Evolutionary conservation across 139 green algal species (phyloP), one percentile per base, ranked within the genome.

Genomic region (Chlamydomonas sp.): DNA sequence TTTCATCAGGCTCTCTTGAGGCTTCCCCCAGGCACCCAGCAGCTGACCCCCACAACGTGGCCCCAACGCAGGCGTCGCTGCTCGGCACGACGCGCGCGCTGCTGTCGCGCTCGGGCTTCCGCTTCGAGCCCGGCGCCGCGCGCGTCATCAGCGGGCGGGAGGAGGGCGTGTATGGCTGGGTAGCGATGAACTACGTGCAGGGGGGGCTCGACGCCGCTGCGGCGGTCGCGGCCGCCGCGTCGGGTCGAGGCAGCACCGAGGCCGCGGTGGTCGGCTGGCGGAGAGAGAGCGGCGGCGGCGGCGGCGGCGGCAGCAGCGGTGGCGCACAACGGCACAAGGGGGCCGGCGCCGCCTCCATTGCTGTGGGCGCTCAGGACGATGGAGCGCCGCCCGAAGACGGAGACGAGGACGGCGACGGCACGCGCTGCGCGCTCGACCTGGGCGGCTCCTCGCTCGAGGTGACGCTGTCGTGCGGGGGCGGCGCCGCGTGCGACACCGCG

Each of bases 141-240:
- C 68, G 67, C 2, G 80, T 91, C n/a, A 90, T 97, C n/a, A 84
- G 61, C 35, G 91, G 91, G 0, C 62, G 65, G 20, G 81, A 97
- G 13, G 91, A 97, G 77, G 91, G 86, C 30, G 63, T 91, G 29
- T 97, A 84, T 67, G 92, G 88, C 67, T 95, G 89, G 89, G 72
- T 92, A 2, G 79, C 89, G 3, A 75, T 92, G 39, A 95, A 95
- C 73, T 89, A 92, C 65, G 31, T 86, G 36, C 67, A 70, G 10
- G 80, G 82, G 1, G 28, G 48, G 16, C 67, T 85, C 69, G 70
- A 58, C 3, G 28, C 36, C 30, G 50, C 62, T 48, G 37, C 34
- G 3, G 31, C 39, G 20, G 28, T 36, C 28, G 6, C 33, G 20
- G 54, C 39, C 29, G 71, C 31, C 29, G 69, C 31, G 8, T 59